phyloP scores from a whole-genome alignment of 306 rosid genomes.

The Dicorynia guianensis region DNA sequence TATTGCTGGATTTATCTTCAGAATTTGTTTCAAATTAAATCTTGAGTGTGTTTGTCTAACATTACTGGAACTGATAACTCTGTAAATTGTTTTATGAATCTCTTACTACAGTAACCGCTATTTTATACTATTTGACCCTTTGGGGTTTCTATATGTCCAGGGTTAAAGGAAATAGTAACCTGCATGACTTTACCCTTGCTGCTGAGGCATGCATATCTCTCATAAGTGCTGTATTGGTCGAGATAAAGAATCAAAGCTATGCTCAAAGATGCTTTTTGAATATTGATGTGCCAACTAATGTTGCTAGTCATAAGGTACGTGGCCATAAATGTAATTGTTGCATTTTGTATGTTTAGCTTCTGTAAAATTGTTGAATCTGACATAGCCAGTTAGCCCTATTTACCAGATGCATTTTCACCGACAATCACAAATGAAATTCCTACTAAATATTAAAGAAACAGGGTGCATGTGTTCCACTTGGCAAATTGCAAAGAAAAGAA shows the following conservation, averaged over 20 bases:
- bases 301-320: slow-evolving; percentile 73
- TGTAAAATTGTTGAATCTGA: slow-evolving; percentile 17
- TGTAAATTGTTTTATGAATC: slow-evolving; percentile 27
- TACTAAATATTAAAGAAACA: neutral
- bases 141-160: slow-evolving; percentile 54
- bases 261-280: slow-evolving; percentile 71
- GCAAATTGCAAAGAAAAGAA: slow-evolving; percentile 10
- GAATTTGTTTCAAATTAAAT: slow-evolving; percentile 16
- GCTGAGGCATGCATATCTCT: slow-evolving; percentile 87
- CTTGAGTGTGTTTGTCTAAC: slow-evolving; percentile 12
- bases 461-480: neutral
- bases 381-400: neutral
- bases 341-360: slow-evolving; percentile 31
- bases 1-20: slow-evolving; percentile 26
- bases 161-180: slow-evolving; percentile 64
- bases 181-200: slow-evolving; percentile 69
- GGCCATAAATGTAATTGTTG: neutral
- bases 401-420: neutral
- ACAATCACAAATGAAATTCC: neutral
- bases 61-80: slow-evolving; percentile 12
- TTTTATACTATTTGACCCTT: slow-evolving; percentile 36
- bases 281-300: slow-evolving; percentile 71
- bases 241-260: slow-evolving; percentile 64
- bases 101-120: neutral
- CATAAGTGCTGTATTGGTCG: slow-evolving; percentile 65